Percentiles rank a stretch among this genome's conserved stretches.
phyloP scores from a whole-genome alignment of 148 eudicot species.

The Camellia lanceoleosa region DNA sequence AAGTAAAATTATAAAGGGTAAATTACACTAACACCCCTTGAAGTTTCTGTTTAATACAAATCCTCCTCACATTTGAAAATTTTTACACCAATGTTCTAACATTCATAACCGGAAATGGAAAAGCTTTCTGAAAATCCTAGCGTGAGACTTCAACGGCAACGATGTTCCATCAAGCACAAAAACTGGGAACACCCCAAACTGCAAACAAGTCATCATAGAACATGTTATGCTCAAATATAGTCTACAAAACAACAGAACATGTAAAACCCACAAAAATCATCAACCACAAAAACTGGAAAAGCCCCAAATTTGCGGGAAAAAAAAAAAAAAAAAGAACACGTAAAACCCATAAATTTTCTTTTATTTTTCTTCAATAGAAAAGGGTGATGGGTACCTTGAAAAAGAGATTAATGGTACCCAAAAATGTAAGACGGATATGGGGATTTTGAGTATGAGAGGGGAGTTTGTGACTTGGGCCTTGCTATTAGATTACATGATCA shows the following conservation, averaged over 20 bases:
- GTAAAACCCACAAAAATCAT: background rate
- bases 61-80: too few relatives aligned
- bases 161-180: constrained; percentile 85
- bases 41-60: too few relatives aligned
- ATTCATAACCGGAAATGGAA: too few relatives aligned
- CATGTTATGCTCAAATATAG: background rate
- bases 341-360: background rate
- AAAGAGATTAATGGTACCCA: constrained; percentile 78
- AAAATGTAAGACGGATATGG: constrained; percentile 71
- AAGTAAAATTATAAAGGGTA: too few relatives aligned
- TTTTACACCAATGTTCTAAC: too few relatives aligned
- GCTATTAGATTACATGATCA: too few relatives aligned
- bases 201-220: constrained; percentile 15
- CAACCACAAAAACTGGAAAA: background rate
- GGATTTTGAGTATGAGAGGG: constrained; percentile 40
- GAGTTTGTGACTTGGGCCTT: too few relatives aligned
- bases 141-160: constrained; percentile 76
- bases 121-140: constrained; percentile 41
- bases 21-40: too few relatives aligned
- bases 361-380: background rate
- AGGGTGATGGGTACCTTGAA: constrained; percentile 55
- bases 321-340: background rate
- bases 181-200: constrained; percentile 99
- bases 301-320: background rate
- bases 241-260: background rate